Base-by-base conservation (phyloP, 331 rosid species). In the Saraca asoca region DNA sequence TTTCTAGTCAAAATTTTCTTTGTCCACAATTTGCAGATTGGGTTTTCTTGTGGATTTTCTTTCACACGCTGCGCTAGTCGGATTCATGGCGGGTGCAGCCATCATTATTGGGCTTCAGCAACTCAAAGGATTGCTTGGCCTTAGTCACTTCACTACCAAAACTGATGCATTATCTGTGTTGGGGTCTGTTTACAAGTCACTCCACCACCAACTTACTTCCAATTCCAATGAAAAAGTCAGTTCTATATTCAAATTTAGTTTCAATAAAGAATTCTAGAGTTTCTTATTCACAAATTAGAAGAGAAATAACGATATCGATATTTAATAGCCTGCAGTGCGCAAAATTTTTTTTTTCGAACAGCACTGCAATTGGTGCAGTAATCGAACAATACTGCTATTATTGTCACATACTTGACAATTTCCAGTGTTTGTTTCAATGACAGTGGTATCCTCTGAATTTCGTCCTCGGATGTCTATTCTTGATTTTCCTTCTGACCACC, bases 41-140 rank as follows among this genome's bases (percentile, higher is more conserved):
- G 91, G 91, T 6, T 83, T 88, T 78, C 89, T 85, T 17, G 89
- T 85, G 64, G 95, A 88, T 75, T 81, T 88, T 64, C 89, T 85
- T 51, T 88, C 95, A 18, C 95, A 85, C 73, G 89, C 91, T 45
- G 88, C 95, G 12, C 53, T 79, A 5, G 87, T 88, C 11, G 95
- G 95, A 44, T 88, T 88, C 72, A 72, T 83, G 88, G 89, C 85
- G 10, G 88, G 95, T 4, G 95, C 95, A 67, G 91, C 91, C 33
- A 85, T 88, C 57, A 68, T 85, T 14, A 88, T 85, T 58, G 89
- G 95, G 11, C 89, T 88, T 68, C 95, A 88, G 55, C 95, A 88
- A 48, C 86, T 88, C 12, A 88, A 85, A 58, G 89, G 89, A 41
- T 69, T 88, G 50, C 73, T 88, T 33, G 95, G 91, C n/a, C 50